Evolutionary conservation across 2,329 filamentous ascomycete genomes (phyloP).

Genomic region (Tolypocladium guangdongense): DNA sequence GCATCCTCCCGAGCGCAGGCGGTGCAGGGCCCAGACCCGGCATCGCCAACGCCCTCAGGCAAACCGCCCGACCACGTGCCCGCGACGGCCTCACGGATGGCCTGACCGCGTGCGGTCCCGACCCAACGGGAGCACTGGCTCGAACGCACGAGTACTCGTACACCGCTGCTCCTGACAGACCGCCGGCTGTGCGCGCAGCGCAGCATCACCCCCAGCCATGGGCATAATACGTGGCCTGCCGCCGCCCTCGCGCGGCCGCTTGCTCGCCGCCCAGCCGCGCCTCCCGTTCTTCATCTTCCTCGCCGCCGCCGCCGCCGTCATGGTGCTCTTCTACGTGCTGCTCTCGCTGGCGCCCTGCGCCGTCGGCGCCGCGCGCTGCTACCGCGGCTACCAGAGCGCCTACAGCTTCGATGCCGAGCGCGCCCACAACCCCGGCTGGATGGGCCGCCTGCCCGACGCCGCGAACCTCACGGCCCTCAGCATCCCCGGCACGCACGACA

Average conservation of each 20-base stretch:
- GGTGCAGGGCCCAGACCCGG: background rate
- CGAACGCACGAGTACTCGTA: background rate
- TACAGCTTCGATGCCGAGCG: conserved; percentile 32
- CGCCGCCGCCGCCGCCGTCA: conserved; percentile 3
- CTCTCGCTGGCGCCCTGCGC: conserved; percentile 14
- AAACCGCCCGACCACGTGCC: no score
- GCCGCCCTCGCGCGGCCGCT: conserved; percentile 6
- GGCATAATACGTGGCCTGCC: no score
- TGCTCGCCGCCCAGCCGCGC: conserved; percentile 4
- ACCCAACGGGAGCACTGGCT: background rate
- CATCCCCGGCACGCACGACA: conserved; percentile 43
- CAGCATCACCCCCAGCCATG: no score
- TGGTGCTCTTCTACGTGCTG: conserved; percentile 1
- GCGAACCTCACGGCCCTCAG: conserved; percentile 31
- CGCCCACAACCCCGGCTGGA: conserved; percentile 27
- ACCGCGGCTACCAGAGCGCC: conserved; percentile 15
- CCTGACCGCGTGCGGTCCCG: background rate
- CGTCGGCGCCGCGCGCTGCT: conserved; percentile 14
- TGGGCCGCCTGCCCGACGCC: conserved; percentile 29
- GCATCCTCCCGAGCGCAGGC: background rate
- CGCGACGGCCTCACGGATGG: background rate
- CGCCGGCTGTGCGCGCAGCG: no score
- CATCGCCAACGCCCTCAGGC: no score
- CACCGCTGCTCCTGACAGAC: background rate
- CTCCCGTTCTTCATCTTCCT: conserved; percentile 7